phyloP scores from a whole-genome alignment of 306 rosid species.

The Betula pendula region DNA sequence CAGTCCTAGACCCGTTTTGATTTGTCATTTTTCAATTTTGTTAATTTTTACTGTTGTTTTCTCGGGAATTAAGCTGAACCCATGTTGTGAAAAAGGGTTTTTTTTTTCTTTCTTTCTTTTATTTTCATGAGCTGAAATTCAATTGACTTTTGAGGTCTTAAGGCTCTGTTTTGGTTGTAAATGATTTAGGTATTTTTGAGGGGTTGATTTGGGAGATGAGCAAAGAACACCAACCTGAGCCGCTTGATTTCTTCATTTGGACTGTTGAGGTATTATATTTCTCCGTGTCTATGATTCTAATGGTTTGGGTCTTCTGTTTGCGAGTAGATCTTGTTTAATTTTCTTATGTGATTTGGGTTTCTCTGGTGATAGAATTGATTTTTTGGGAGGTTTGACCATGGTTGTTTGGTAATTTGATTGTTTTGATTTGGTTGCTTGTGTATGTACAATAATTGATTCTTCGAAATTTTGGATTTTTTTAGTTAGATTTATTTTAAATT shows the following conservation, averaged over 20 bases:
- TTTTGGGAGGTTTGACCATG: not conserved
- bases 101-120: not conserved
- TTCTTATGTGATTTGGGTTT: not conserved
- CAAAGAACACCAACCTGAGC: slow-evolving; percentile 90
- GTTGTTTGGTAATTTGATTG: not conserved
- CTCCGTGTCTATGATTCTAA: not conserved
- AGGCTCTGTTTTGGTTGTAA: slow-evolving; percentile 17
- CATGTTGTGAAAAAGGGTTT: not conserved
- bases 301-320: not conserved
- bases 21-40: not conserved
- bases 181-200: slow-evolving; percentile 45
- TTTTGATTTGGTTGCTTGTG: not conserved
- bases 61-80: slow-evolving; percentile 8
- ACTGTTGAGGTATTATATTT: slow-evolving; percentile 80
- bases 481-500: not conserved
- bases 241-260: slow-evolving; percentile 99
- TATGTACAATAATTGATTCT: not conserved
- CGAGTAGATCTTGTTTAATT: slow-evolving; percentile 13
- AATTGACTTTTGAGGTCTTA: not conserved
- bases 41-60: slow-evolving; percentile 13
- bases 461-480: not conserved
- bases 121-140: not conserved
- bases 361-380: slow-evolving; percentile 6
- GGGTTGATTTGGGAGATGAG: slow-evolving; percentile 66
- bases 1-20: slow-evolving; percentile 12